Base-by-base conservation (phyloP, 345 rosid genomes). In the Salix caprea region DNA sequence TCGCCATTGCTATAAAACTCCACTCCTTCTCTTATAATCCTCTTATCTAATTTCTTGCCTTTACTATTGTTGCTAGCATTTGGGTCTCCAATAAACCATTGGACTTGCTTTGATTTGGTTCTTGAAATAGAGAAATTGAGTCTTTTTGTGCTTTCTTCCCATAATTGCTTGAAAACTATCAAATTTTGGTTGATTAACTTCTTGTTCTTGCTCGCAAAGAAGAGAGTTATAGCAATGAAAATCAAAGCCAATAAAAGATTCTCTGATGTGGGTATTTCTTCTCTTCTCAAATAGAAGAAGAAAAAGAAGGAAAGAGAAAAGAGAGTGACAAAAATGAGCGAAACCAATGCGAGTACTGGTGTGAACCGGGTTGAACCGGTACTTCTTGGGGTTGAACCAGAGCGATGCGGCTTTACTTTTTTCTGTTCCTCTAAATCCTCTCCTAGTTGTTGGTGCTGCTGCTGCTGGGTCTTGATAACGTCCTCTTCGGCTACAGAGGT, bases 1-100 rank as follows among this genome's bases (percentile, higher is more conserved):
- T 96, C 98, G 16, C 98, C 99, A 82, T 92, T 93, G 80, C 92
- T 91, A 65, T 91, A 93, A 36, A 91, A 85, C 82, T 86, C 91
- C 4, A 96, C 97, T 11, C 98, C 99, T 85, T 92, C 92, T n/a
- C 89, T 85, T 21, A 86, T 81, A 3, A 87, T 76, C 72, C 71
- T 80, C 32, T 73, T 69, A 76, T 78, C 75, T 52, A 58, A 58
- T n/a, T 73, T 80, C 77, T 62, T 3, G 52, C 11, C 9, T 61
- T 28, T 72, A 69, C 26, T 52, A 71, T 30, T 62, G 76, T 32
- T 61, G 62, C 67, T 74, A 24, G 19, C 74, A 76, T 77, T 78
- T 39, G 75, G 40, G 19, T 92, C 92, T 14, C 99, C 98, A 66
- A 96, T 91, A 81, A 86, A 93, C 97, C 98, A 96, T 24, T 90